Percentiles rank a stretch among this genome's conserved stretches.
Evolutionary conservation across 192 early-diverging fungal species (phyloP).

Genomic region (Coemansia sp.): DNA sequence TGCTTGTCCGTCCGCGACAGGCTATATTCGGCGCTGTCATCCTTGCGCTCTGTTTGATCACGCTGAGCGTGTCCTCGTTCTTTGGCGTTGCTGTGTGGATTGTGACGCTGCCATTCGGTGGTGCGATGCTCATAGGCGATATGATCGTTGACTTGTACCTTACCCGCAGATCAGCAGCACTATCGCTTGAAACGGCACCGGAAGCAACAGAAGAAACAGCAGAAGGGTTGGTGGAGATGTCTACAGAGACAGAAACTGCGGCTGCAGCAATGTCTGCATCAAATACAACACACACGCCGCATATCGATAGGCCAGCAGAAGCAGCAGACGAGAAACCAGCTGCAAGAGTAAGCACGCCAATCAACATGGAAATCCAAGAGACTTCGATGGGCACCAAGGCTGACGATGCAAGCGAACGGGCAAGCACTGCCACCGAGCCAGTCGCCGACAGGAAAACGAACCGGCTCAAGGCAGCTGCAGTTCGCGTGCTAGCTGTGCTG

Average conservation of each 20-base stretch:
- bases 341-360: background rate
- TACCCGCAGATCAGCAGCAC: conserved; percentile 3
- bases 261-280: background rate
- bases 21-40: conserved; percentile 63
- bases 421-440: background rate
- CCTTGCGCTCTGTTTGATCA: conserved; percentile 60
- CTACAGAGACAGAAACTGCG: background rate
- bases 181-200: background rate
- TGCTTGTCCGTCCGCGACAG: conserved; percentile 59
- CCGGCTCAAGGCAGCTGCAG: background rate
- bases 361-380: background rate
- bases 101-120: conserved; percentile 77
- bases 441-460: background rate
- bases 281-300: background rate
- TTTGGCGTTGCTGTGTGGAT: conserved; percentile 66
- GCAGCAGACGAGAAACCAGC: background rate
- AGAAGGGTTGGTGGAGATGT: background rate
- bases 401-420: background rate
- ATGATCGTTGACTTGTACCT: conserved; percentile 54
- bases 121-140: conserved; percentile 61
- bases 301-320: background rate
- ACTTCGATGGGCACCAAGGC: background rate
- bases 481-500: background rate
- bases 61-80: conserved; percentile 69
- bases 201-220: background rate